A percentile compares a stretch with the other conserved stretches of the same genome.
phyloP scores from a whole-genome alignment of 148 eudicot species.

The Vaccinium vitisidaea region DNA sequence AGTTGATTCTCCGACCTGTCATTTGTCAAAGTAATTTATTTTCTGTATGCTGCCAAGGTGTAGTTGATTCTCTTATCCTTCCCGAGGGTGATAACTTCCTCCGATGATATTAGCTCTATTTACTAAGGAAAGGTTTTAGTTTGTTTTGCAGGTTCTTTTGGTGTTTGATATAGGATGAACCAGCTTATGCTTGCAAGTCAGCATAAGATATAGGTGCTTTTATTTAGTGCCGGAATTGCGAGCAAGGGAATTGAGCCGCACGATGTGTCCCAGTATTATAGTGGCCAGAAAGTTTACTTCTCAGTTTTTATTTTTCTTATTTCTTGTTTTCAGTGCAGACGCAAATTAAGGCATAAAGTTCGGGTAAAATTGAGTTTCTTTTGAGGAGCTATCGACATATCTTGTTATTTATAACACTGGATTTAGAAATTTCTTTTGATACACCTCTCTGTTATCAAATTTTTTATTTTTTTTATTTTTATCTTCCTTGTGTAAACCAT shows the following conservation, averaged over 20 bases:
- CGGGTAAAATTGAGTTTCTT: neutral
- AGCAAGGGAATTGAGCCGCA: neutral
- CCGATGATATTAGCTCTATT: neutral
- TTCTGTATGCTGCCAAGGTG: neutral
- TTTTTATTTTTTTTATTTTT: neutral
- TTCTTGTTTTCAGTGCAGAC: no score
- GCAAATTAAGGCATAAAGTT: neutral
- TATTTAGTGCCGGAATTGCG: neutral
- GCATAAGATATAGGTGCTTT: neutral
- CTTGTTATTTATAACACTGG: neutral
- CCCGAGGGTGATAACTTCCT: neutral
- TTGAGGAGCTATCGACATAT: neutral
- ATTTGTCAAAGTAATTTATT: neutral
- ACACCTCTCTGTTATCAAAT: neutral
- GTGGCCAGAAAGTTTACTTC: neutral
- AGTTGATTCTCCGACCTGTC: neutral
- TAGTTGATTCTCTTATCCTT: neutral
- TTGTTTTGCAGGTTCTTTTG: neutral
- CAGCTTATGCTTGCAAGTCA: neutral
- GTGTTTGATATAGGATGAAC: neutral
- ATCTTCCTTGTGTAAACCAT: neutral
- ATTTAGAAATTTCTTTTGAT: neutral
- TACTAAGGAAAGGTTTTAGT: neutral
- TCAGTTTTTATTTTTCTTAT: neutral
- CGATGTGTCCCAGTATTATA: neutral